Conservation (phyloP, 257 asterid species). For the Parsonsia alboflavescens region DNA sequence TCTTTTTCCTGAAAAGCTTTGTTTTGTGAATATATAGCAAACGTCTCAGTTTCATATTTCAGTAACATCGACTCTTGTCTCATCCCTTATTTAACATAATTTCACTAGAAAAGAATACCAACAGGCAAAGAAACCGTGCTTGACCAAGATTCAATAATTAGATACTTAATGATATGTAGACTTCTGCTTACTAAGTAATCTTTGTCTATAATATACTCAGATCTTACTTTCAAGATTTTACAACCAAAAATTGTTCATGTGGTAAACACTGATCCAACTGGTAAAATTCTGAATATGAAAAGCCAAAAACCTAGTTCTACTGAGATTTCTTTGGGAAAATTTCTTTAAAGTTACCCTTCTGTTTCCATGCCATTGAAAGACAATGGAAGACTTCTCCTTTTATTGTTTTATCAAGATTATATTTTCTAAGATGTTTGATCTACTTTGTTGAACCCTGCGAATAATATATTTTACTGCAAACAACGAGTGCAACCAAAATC, state of each 20-base stretch:
- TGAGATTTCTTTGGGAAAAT: neutral
- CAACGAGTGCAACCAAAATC: neutral
- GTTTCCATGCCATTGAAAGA: neutral
- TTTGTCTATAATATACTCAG: neutral
- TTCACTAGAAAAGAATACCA: neutral
- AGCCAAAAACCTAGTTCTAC: too few species aligned
- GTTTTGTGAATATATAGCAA: neutral
- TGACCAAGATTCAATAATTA: neutral
- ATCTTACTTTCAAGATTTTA: neutral
- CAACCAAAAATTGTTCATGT: neutral
- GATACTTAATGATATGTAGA: neutral
- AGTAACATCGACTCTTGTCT: neutral
- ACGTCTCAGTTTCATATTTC: neutral
- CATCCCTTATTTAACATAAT: neutral
- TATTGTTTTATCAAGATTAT: neutral
- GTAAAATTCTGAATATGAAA: neutral
- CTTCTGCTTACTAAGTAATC: neutral
- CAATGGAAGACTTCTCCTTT: neutral
- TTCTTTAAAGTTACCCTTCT: neutral
- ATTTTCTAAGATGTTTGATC: neutral
- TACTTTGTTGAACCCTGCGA: neutral
- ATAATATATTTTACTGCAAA: neutral
- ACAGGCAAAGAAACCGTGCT: neutral
- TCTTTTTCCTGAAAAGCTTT: slow-evolving; percentile 64
- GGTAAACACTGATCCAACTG: neutral